A percentile compares a stretch with the other conserved stretches of the same genome.
Evolutionary conservation across 306 rosid species (phyloP).

Genomic region (Canavalia ensiformis): DNA sequence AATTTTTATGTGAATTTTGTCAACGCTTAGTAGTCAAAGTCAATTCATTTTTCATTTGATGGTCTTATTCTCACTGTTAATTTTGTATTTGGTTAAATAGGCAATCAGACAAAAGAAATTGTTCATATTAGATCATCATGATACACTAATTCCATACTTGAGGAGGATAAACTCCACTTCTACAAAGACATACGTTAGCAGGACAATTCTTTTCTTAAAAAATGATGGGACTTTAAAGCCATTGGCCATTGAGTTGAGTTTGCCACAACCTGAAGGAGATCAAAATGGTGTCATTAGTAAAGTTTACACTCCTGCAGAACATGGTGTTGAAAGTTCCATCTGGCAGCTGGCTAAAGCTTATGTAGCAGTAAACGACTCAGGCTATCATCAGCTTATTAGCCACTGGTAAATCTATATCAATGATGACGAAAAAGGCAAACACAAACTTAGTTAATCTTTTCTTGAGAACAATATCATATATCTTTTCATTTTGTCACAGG

Average conservation of each 20-base stretch:
- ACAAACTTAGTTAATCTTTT: slow-evolving; percentile 1
- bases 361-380: slow-evolving; percentile 73
- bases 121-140: slow-evolving; percentile 84
- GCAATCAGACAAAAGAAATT: slow-evolving; percentile 63
- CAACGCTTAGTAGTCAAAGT: not conserved
- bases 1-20: slow-evolving; percentile 7
- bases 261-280: slow-evolving; percentile 72
- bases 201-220: slow-evolving; percentile 75
- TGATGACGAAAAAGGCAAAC: slow-evolving; percentile 13
- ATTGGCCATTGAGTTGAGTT: slow-evolving; percentile 79
- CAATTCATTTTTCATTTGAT: not conserved
- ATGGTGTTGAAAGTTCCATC: slow-evolving; percentile 63
- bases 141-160: slow-evolving; percentile 73
- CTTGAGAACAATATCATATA: not conserved
- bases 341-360: slow-evolving; percentile 93
- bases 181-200: slow-evolving; percentile 71
- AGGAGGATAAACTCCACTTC: slow-evolving; percentile 69
- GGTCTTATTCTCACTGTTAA: not conserved
- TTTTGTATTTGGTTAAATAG: slow-evolving; percentile 53
- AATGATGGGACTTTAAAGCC: slow-evolving; percentile 83
- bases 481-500: slow-evolving; percentile 53
- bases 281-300: slow-evolving; percentile 65
- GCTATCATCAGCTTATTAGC: slow-evolving; percentile 79
- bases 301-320: slow-evolving; percentile 63
- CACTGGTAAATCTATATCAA: slow-evolving; percentile 66